Base-by-base conservation (phyloP, 805 yeast species). In the Wickerhamomyces canadensis region DNA sequence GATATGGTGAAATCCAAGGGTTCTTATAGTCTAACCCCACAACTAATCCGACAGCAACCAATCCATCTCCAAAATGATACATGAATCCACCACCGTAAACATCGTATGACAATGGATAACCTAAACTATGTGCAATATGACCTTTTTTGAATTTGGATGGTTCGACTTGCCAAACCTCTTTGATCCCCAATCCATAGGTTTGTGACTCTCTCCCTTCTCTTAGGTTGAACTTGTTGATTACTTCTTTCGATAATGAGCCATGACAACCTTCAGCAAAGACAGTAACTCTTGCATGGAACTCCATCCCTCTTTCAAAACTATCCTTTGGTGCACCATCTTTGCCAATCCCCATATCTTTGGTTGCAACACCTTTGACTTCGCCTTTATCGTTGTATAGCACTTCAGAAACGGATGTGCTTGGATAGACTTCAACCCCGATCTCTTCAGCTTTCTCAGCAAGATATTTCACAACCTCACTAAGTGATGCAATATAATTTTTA, bases 191-290 rank as follows among this genome's bases (percentile, higher is more conserved):
- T 11, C 98, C 99, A 61, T 93, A 93, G 0, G 98, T 88, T 65
- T 93, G 98, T 15, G 80, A 80, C 35, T 75, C 70, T 36, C 71
- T 67, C 23, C 75, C 73, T 34, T 72, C 68, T 40, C 97, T 75
- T 42, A 93, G 64, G 30, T 79, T 68, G 61, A 64, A 91, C 50
- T 80, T 76, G 37, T 71, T 65, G 36, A 91, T 81, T 0, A 77
- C 80, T 55, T 83, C 75, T 57, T 93, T 91, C 11, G 89, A 70
- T 37, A 93, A 66, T 1, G 96, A 88, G 0, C 98, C 98, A 61
- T 89, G 98, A 57, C 98, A 93, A n/a, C 98, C 98, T 64, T 93
- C 98, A 5, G 96, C 96, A 23, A 93, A 70, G 14, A 93, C 83
- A 0, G 97, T 89, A 42, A 81, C 69, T 51, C 93, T 76, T 5